Conservation (phyloP, 441 rosid genomes). For the Euphorbia schlechtendalii region DNA sequence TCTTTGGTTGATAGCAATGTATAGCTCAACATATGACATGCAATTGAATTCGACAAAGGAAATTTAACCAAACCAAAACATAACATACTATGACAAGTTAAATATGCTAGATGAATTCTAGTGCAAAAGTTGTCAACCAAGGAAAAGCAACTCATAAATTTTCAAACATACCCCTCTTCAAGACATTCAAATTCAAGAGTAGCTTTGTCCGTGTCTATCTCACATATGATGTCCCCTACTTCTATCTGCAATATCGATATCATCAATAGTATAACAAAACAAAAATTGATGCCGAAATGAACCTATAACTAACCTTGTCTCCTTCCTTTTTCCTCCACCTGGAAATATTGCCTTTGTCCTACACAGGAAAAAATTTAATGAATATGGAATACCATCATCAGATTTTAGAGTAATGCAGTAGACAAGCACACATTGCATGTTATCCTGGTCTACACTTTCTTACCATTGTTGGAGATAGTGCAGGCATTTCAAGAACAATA, state of each 20-base stretch:
- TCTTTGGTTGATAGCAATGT: not conserved
- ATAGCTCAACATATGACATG: not conserved
- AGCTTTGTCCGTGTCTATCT: constrained; percentile 98
- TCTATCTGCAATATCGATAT: constrained; percentile 59
- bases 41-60: not conserved
- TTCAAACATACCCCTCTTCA: constrained; percentile 79
- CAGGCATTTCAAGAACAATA: constrained; percentile 84
- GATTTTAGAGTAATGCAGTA: constrained; percentile 17
- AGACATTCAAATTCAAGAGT: constrained; percentile 94
- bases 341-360: constrained; percentile 86
- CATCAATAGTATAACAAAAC: constrained; percentile 13
- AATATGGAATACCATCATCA: constrained; percentile 21
- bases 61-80: not conserved
- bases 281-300: constrained; percentile 9
- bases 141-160: not conserved
- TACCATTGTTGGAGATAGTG: constrained; percentile 99
- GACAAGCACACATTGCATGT: constrained; percentile 18
- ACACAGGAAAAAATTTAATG: constrained; percentile 23
- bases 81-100: not conserved
- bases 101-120: not conserved
- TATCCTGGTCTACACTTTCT: constrained; percentile 18
- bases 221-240: constrained; percentile 91
- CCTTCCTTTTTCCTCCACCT: constrained; percentile 97
- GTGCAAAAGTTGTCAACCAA: not conserved
- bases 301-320: constrained; percentile 60